Percentiles rank a stretch among this genome's conserved stretches.
These are phyloP conservation scores for Barnettozyma populi DNA, from an alignment of 805 yeast species.

Conservation along the genomic window DNA sequence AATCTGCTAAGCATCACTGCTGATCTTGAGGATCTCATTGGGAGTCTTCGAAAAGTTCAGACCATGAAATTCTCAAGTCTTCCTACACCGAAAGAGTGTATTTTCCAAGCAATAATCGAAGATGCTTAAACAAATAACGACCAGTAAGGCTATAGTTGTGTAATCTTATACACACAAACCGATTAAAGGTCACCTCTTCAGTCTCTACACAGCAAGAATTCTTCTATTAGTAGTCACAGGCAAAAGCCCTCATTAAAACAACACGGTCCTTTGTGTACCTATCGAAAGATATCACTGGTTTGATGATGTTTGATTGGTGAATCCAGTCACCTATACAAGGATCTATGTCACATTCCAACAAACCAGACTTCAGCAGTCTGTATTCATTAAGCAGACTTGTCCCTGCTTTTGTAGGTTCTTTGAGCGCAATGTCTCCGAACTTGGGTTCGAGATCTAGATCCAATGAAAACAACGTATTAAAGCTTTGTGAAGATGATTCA, in stretches of 20 bases:
- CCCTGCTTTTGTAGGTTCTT: no score
- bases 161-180: background rate
- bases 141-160: no score
- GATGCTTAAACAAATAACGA: no score
- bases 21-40: constrained; percentile 13
- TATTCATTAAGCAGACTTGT: background rate
- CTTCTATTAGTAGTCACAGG: background rate
- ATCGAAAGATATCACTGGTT: constrained; percentile 3
- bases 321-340: constrained; percentile 12
- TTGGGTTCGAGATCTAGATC: no score
- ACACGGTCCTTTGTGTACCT: constrained; percentile 17
- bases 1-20: constrained; percentile 24
- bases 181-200: background rate
- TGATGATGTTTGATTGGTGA: constrained; percentile 1
- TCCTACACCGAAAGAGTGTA: constrained; percentile 20
- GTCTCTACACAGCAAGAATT: background rate
- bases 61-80: constrained; percentile 13
- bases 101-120: constrained; percentile 9
- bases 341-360: constrained; percentile 16
- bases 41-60: constrained; percentile 13
- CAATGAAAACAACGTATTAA: no score
- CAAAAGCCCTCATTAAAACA: constrained; percentile 14
- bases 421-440: no score
- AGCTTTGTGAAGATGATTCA: no score
- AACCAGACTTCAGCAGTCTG: constrained; percentile 6